Base-by-base conservation (phyloP, 2,329 filamentous ascomycete species). In the Colletotrichum sojae region DNA sequence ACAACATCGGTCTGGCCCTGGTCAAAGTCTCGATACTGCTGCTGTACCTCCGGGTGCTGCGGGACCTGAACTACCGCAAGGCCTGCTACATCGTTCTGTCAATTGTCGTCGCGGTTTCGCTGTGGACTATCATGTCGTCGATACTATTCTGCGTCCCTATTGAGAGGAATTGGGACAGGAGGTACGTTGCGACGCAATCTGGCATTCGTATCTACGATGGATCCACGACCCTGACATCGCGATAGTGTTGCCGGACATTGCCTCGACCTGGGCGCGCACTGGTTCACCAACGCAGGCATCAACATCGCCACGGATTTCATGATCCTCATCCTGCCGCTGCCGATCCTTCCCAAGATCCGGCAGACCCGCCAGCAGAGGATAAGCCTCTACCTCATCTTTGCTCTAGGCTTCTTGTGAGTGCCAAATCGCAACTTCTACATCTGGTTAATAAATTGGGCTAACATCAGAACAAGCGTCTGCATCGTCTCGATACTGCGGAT, bases 1-100 rank as follows among this genome's bases (percentile, higher is more conserved):
- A 75, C 67, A 69, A 73, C 31, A 48, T 68, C n/a, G 74, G 71
- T 10, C 51, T 77, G 9, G 68, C 54, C 22, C 63, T 73, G 39
- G 72, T 74, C 13, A 76, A 77, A 43, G 22, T 75, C 51, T 76
- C 74, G 6, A 75, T 76, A 25, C 45, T 76, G 20, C 57, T 75
- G 5, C 65, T 77, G 3, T 77, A 76, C 52, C 65, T 76, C 2
- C 73, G 74, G 8, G 71, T 76, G 18, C 39, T 77, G 12, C 73
- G 73, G 5, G 70, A 73, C 53, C 58, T 72, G 3, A 74, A 74
- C 61, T 71, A 73, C 22, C 74, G 73, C 45, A 72, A 68, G 31
- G 69, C 71, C 5, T 69, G 72, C 1, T 71, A 71, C 49, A 58
- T 55, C 0, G 53, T 65, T 2, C 31, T 76, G 40, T 59, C 10